These are phyloP conservation scores for Shiraia sp. DNA, from an alignment of 2,329 filamentous ascomycete genomes.

Conservation along the genomic window DNA sequence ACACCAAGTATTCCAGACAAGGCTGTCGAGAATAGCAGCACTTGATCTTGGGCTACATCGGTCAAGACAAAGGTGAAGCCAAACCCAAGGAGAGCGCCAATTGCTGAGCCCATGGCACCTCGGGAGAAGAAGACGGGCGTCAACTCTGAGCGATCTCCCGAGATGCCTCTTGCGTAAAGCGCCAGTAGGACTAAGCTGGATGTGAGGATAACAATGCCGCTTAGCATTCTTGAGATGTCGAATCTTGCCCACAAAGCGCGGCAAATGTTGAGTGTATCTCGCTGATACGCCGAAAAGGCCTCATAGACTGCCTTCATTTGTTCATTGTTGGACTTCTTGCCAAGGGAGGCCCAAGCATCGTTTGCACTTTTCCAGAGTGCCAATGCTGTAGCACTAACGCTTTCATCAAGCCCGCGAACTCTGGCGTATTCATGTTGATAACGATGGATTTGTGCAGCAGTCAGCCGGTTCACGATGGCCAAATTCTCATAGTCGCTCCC, in stretches of 20 bases:
- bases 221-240: conserved; percentile 81
- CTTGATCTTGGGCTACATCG: conserved; percentile 46
- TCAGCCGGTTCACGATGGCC: conserved; percentile 73
- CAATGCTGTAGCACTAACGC: conserved; percentile 58
- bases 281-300: conserved; percentile 74
- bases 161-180: conserved; percentile 68
- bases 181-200: conserved; percentile 70
- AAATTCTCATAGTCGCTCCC: conserved; percentile 77
- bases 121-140: conserved; percentile 57
- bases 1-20: conserved; percentile 47
- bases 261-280: conserved; percentile 76
- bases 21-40: conserved; percentile 46
- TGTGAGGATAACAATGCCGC: conserved; percentile 73
- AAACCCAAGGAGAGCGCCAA: conserved; percentile 49
- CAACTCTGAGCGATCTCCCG: conserved; percentile 57
- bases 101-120: conserved; percentile 53
- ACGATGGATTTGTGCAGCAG: conserved; percentile 82
- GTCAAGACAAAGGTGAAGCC: conserved; percentile 49
- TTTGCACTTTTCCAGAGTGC: conserved; percentile 65
- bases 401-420: conserved; percentile 69
- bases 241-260: conserved; percentile 90
- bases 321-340: conserved; percentile 41
- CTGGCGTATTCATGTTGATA: conserved; percentile 85
- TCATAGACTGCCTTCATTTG: conserved; percentile 52
- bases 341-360: conserved; percentile 54